Evolutionary conservation across 139 green algal species (phyloP), one percentile per base, ranked within the genome.

Genomic region (Deuterostichococcus epilithicus): DNA sequence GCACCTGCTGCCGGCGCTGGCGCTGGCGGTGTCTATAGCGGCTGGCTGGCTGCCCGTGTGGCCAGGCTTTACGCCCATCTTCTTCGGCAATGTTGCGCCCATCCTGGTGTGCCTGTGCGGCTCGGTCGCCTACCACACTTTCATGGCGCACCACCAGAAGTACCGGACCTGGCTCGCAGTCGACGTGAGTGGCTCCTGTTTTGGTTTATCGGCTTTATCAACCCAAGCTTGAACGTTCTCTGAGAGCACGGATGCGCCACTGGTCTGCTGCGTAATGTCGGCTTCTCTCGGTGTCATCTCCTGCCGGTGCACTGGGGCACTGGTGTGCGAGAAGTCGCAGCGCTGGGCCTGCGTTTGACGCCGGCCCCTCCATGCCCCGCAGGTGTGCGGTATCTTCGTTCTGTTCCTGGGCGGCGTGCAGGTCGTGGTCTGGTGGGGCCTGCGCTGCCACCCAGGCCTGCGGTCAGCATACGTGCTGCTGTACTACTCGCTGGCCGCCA

Each of bases 301-400:
- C 45, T 73, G 20, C 28, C 10, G 33, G 35, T 52, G 35, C 32
- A 13, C 20, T 28, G n/a, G n/a, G n/a, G n/a, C n/a, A n/a, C n/a
- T n/a, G n/a, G n/a, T n/a, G n/a, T n/a, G n/a, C n/a, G n/a, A n/a
- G n/a, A n/a, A n/a, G n/a, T n/a, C n/a, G n/a, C n/a, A n/a, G n/a
- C 45, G 45, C 45, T 26, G 45, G 45, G 18, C 45, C 45, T 26
- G 45, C 45, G 15, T 60, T 18, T 60, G 45, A 60, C 15, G 45
- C 45, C 13, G 45, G 45, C 15, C 15, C 45, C 15, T 60, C 15
- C 45, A 22, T 72, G 44, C n/a, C n/a, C n/a, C 10, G 13, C 75
- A 89, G 79, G 79, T 89, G 8, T 89, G 85, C 42, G 85, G 82
- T 22, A 79, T 89, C 0, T 83, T 87, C 60, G 32, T 81, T 20